These are phyloP conservation scores for Cyberlindnera suaveolens DNA, from an alignment of 805 yeast species.

Conservation along the genomic window DNA sequence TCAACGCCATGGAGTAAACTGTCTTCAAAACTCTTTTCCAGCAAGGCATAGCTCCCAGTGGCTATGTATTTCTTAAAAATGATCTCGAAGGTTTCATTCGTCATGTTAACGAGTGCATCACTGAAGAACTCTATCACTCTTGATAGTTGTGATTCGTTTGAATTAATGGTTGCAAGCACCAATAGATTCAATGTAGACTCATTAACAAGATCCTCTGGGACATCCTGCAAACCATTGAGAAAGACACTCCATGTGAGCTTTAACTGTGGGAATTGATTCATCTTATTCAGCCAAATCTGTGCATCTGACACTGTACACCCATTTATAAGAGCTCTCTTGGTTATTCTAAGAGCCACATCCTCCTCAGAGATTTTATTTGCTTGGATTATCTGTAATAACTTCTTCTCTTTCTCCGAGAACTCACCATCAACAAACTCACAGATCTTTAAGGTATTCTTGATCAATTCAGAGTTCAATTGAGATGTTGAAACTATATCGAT, in stretches of 20 bases:
- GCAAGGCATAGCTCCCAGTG: not conserved
- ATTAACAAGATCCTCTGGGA: not conserved
- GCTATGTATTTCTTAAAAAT: conserved; percentile 10
- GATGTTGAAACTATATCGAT: not conserved
- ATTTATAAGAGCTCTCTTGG: not conserved
- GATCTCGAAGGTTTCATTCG: conserved; percentile 6
- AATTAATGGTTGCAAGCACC: conserved; percentile 4
- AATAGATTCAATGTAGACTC: not conserved
- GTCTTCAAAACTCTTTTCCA: conserved; percentile 28
- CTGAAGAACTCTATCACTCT: conserved; percentile 3
- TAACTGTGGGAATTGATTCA: not conserved
- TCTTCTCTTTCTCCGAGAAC: conserved; percentile 1
- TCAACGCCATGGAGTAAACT: conserved; percentile 33
- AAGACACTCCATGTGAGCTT: conserved; percentile 1
- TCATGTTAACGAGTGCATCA: conserved; percentile 1
- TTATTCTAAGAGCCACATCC: not conserved
- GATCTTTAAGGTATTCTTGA: conserved; percentile 1
- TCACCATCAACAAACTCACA: conserved; percentile 2
- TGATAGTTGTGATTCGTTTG: conserved; percentile 1
- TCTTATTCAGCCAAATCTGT: not conserved
- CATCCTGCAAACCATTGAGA: conserved; percentile 1
- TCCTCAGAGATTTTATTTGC: not conserved
- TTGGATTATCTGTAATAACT: not conserved
- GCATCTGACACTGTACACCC: not conserved
- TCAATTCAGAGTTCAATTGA: not conserved